Percentiles rank a stretch among this genome's conserved stretches.
phyloP scores from a whole-genome alignment of 116 monocot species.

The Dioscorea cayenensis region DNA sequence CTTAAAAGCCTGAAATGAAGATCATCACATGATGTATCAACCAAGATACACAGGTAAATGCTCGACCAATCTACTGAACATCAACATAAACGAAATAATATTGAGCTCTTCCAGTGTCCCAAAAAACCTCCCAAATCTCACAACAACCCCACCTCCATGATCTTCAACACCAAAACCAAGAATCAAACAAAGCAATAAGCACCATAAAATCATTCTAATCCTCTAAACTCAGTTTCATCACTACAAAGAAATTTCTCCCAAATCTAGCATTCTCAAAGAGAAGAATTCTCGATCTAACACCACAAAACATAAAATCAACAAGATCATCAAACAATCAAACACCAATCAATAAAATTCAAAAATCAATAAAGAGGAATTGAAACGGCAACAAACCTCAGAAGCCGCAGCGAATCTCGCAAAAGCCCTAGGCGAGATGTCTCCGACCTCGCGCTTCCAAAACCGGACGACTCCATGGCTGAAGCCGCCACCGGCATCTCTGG shows the following conservation, averaged over 20 bases:
- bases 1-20: too few species aligned
- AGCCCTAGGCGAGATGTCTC: constrained; percentile 37
- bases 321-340: background rate
- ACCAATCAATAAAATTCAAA: background rate
- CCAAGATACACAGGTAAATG: too few species aligned
- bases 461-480: constrained; percentile 17
- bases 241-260: too few species aligned
- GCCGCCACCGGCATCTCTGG: constrained; percentile 13
- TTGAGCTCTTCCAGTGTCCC: too few species aligned
- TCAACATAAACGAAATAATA: too few species aligned
- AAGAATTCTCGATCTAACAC: background rate
- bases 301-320: background rate
- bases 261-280: too few species aligned
- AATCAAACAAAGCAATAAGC: too few species aligned
- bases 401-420: constrained; percentile 46
- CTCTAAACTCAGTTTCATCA: too few species aligned
- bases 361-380: background rate
- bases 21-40: too few species aligned
- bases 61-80: too few species aligned
- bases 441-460: constrained; percentile 58
- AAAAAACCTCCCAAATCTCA: too few species aligned
- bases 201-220: too few species aligned
- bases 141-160: background rate
- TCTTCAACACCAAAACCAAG: background rate
- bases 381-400: constrained; percentile 45